Conservation (phyloP, 1,284 basidiomycete genomes). For the Entoloma clypeatum region DNA sequence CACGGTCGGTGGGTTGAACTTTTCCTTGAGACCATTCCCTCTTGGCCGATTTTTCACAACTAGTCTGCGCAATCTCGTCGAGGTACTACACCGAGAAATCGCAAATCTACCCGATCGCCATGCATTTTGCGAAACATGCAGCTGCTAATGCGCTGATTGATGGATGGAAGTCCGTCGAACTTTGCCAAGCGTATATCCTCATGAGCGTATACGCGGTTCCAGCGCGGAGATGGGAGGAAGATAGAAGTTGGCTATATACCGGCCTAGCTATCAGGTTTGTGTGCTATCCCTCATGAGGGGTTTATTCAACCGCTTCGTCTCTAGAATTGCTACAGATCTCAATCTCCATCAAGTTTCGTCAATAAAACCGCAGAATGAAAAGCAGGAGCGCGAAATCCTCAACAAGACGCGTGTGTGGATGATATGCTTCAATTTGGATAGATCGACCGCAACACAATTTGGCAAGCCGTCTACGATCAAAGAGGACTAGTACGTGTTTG, state of each 20-base stretch:
- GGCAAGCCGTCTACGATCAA: slow-evolving; percentile 85
- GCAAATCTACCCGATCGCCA: slow-evolving; percentile 78
- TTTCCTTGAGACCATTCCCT: not conserved
- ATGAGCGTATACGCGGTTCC: slow-evolving; percentile 79
- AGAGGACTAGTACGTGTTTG: slow-evolving; percentile 65
- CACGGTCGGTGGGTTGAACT: slow-evolving; percentile 62
- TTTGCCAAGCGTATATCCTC: slow-evolving; percentile 74
- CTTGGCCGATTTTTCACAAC: slow-evolving; percentile 7
- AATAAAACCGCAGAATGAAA: slow-evolving; percentile 56
- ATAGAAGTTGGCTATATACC: slow-evolving; percentile 78
- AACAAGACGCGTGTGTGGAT: slow-evolving; percentile 83
- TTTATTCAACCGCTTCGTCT: slow-evolving; percentile 1
- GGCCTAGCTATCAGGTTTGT: slow-evolving; percentile 71
- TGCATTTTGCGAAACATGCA: slow-evolving; percentile 82
- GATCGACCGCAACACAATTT: slow-evolving; percentile 80
- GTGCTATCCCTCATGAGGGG: not conserved
- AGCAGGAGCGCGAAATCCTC: slow-evolving; percentile 74
- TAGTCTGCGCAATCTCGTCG: slow-evolving; percentile 76
- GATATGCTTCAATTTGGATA: slow-evolving; percentile 83
- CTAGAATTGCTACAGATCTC: slow-evolving; percentile 78
- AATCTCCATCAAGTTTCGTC: slow-evolving; percentile 72
- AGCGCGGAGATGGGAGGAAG: slow-evolving; percentile 78
- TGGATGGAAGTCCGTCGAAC: slow-evolving; percentile 79
- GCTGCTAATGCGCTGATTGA: slow-evolving; percentile 76
- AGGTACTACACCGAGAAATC: slow-evolving; percentile 72